Percentiles rank a stretch among this genome's conserved stretches.
phyloP scores from a whole-genome alignment of 2,329 filamentous ascomycete species.

The Malbranchea cinnamomea region DNA sequence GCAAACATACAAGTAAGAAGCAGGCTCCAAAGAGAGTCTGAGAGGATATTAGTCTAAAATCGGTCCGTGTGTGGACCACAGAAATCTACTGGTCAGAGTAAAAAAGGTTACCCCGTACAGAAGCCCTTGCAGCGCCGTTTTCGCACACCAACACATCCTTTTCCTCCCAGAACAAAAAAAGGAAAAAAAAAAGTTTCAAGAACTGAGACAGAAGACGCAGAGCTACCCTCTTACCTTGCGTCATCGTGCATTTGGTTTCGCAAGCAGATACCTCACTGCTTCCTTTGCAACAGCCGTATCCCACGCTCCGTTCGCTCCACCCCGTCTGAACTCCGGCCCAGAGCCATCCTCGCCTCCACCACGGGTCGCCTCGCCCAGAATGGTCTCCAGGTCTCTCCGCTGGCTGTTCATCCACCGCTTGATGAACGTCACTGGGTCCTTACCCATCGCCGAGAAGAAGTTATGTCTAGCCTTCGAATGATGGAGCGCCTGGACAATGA shows the following conservation, averaged over 20 bases:
- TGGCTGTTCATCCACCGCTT: conserved; percentile 82
- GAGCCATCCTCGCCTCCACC: conserved; percentile 39
- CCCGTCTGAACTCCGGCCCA: conserved; percentile 30
- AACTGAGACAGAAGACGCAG: background rate
- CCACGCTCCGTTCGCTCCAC: conserved; percentile 48
- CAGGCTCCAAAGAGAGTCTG: too few relatives aligned
- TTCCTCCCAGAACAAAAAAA: too few relatives aligned
- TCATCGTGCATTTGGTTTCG: conserved; percentile 27
- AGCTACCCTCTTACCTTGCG: background rate
- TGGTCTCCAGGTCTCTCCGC: conserved; percentile 75
- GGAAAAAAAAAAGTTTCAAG: too few relatives aligned
- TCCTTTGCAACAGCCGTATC: conserved; percentile 45
- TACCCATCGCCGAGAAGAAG: conserved; percentile 65
- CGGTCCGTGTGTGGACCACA: too few relatives aligned
- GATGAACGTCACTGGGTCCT: conserved; percentile 73
- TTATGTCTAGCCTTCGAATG: conserved; percentile 80
- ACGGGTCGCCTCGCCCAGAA: conserved; percentile 65
- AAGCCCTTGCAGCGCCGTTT: too few relatives aligned
- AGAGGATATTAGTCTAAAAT: too few relatives aligned
- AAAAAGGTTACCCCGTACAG: too few relatives aligned
- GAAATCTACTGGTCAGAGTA: too few relatives aligned
- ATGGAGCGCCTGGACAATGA: conserved; percentile 66
- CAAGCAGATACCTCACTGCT: conserved; percentile 46
- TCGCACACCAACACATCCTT: too few relatives aligned
- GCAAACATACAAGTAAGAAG: too few relatives aligned